Evolutionary conservation across 2,329 filamentous ascomycete species (phyloP).

Genomic region (Myriosclerotinia duriaeana): DNA sequence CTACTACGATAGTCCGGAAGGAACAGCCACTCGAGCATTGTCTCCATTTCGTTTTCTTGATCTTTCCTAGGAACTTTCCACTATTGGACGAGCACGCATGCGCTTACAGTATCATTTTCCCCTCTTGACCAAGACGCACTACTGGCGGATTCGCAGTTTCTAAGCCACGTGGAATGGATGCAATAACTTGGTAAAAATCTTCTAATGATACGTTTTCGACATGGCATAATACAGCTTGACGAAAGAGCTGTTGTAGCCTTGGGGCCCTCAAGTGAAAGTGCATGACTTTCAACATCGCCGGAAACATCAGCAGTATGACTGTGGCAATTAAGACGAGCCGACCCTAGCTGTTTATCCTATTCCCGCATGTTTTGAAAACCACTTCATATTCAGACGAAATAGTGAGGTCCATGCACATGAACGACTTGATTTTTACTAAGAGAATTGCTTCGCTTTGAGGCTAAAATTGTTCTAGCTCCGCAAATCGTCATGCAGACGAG

Average conservation of each 20-base stretch:
- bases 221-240: background rate
- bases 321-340: no score
- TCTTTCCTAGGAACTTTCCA: background rate
- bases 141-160: background rate
- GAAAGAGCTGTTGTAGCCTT: background rate
- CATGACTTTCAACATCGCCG: background rate
- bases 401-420: background rate
- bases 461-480: conserved; percentile 6
- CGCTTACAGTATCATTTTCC: background rate
- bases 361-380: background rate
- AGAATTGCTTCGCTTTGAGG: background rate
- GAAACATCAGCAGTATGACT: background rate
- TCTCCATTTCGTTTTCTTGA: background rate
- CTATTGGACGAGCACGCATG: background rate
- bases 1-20: background rate
- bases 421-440: background rate
- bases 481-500: background rate
- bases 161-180: background rate
- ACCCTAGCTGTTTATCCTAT: background rate
- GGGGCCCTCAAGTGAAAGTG: background rate
- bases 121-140: background rate
- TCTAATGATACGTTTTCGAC: background rate
- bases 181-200: background rate
- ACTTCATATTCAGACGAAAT: background rate
- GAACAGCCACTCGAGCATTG: background rate